Evolutionary conservation across 2,329 filamentous ascomycete genomes (phyloP), one percentile per base, ranked within the genome.

Genomic region (Epichloe amarillans): DNA sequence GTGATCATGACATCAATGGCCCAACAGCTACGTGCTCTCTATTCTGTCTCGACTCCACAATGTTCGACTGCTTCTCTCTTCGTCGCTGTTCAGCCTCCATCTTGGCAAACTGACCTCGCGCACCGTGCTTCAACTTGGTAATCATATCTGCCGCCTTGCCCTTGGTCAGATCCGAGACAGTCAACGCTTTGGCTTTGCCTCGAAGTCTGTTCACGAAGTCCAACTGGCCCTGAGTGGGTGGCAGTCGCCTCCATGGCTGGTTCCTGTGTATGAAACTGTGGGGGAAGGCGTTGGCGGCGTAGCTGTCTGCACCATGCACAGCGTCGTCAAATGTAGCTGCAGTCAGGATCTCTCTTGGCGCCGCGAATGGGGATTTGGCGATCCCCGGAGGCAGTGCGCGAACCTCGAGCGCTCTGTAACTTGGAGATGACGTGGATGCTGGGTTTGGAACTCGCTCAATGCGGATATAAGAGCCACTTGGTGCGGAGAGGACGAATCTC

Each of bases 71-170:
- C 53, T 60, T 72, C 47, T 70, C 66, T 37, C 63, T 68, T 48
- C 74, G 75, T 42, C 72, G 76, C 62, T 75, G 80, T 50, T 74
- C 69, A 0, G 68, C 70, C 60, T 76, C 72, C 52, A 78, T 66
- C 36, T 61, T 72, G 26, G 72, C 70, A 62, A 77, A 88, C 69
- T 69, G 79, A 55, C 68, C 86, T 65, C 72, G 79, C 1, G 86
- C 88, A 0, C 91, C 91, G 62, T 93, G 86, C 64, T 84, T 91
- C 54, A 95, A 63, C 66, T 95, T 94, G 7, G 88, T 94, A 56
- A 97, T 95, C 84, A 95, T 90, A 63, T 96, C 90, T 4, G 77
- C 77, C 4, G 89, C 90, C 62, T 80, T 81, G 7, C 91, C 91
- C 61, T 90, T 93, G 14, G 78, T 89, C 52, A 95, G 60, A 30